Base-by-base conservation (phyloP, 2,329 filamentous ascomycete genomes). In the Neofusicoccum kwambonambiense region DNA sequence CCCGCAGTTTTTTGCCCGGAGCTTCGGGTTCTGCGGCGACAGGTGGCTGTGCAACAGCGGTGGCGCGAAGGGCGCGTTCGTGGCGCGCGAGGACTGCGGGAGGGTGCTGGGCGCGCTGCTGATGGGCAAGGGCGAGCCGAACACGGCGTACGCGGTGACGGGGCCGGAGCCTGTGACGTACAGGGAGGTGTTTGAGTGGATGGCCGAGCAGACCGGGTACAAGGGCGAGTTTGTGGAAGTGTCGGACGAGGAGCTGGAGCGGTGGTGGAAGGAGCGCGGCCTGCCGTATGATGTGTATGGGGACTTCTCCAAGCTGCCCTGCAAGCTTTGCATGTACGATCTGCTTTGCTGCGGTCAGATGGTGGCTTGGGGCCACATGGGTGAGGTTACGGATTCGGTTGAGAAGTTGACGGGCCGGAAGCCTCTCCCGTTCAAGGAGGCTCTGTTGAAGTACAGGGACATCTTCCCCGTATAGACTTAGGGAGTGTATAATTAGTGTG, bases 361-460 rank as follows among this genome's bases (percentile, higher is more conserved):
- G 37, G 52, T 42, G 37, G 37, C 52, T 15, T 57, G 52, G 52
- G 52, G 52, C 4, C 52, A 57, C 31, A 57, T 57, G 52, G 39
- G 22, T 0, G 52, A 57, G 19, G 19, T 31, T n/a, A 44, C 37
- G 37, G 52, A 57, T 5, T 8, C 52, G 3, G 52, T 57, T 7
- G 52, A 57, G 52, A 57, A 31, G 37, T 44, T 57, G 35, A 57
- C 52, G 37, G 52, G 52, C 2, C 12, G 52, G 37, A 57, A 44
- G 37, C 52, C 52, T 8, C 52, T 54, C 6, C 13, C 37, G 52
- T 57, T 57, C 5, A 31, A 42, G 22, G 52, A 57, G 15, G 37
- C 52, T 2, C 12, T 57, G 19, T 42, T 42, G 52, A 31, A 57
- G 52, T 42, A 57, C 19, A 57, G 17, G 37, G 13, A 57, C 19